Evolutionary conservation across 768 basidiomycete genomes (phyloP), one percentile per base, ranked within the genome.

Genomic region (Zangia roseola): DNA sequence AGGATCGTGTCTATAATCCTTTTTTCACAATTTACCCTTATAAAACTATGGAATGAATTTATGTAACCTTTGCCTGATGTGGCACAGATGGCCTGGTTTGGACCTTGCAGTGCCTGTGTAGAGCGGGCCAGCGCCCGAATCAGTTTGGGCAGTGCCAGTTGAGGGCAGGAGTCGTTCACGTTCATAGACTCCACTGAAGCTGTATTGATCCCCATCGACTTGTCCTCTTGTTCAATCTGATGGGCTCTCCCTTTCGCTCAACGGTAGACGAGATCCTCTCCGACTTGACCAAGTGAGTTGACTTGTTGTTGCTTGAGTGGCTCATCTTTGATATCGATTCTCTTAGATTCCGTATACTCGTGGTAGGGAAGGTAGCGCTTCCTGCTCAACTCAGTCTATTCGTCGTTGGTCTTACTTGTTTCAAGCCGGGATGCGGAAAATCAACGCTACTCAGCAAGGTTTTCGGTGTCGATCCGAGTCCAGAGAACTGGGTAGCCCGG

Each of bases 391-490:
- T 31, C 30, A 12, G 30, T 49, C 20, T 26, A n/a, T 19, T 12
- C 26, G 35, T 20, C 37, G n/a, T 45, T 30, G 23, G 19, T 28
- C 47, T 36, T 25, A 49, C 26, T 10, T 24, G 20, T 37, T 20
- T 7, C 30, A 49, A 49, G 47, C 10, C 47, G 12, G 47, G 35
- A 37, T 42, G 47, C 20, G 47, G 47, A 13, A 49, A 49, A 43
- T 35, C 41, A 30, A 26, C 31, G 5, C 43, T 49, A 35, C 25
- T 49, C n/a, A 43, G 41, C 19, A 36, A 21, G 14, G 35, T 49
- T n/a, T 49, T 49, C 30, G 47, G 40, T 13, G 47, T 49, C n/a
- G 26, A 49, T 20, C 34, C 47, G 16, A 42, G 34, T 36, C 33
- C 34, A 43, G 35, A 35, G 6, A 36, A 28, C 12, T 20, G 20